Base-by-base conservation (phyloP, 2,329 filamentous ascomycete genomes). In the Byssoonygena ceratinophila region DNA sequence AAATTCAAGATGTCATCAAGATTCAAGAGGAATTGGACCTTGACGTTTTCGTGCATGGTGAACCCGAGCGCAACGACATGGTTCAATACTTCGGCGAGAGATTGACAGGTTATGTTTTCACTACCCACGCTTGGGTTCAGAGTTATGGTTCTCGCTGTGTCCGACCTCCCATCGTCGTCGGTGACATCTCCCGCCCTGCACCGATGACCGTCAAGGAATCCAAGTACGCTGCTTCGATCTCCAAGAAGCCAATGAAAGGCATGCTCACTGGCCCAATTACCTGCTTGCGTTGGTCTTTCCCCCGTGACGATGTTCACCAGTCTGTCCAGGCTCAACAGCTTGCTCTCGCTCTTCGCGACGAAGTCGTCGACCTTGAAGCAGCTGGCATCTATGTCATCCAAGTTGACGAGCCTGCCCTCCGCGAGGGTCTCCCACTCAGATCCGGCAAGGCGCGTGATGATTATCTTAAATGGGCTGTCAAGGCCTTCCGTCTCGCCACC, bases 1-100 rank as follows among this genome's bases (percentile, higher is more conserved):
- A 98, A 82, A 98, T 98, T 65, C 79, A 88, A 66, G 84, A 94
- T 58, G 88, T 91, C 68, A 81, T 98, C 75, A 87, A 89, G 79
- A 87, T 97, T 73, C 92, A 98, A 78, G 89, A 97, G 67, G 92
- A 97, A 78, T 90, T 98, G 66, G 89, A 82, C 72, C 84, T 98
- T 52, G 92, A 98, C 64, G 92, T 98, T 71, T 87, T 86, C 70
- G 92, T 98, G 60, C 92, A 98, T 79, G 92, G 92, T 70, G 92
- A 98, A 81, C 92, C 92, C 56, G 92, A 98, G 83, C 89, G 92
- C 73, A 98, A 98, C 78, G 92, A 98, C 83, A 98, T 98, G 92
- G 92, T 98, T 51, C 92, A 98, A 76, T 98, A 96, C 84, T 98
- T 98, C 65, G 92, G 92, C 74, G 92, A 98, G 82, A 86, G 88